Base-by-base conservation (phyloP, 768 basidiomycete genomes). In the Galerina sulciceps region DNA sequence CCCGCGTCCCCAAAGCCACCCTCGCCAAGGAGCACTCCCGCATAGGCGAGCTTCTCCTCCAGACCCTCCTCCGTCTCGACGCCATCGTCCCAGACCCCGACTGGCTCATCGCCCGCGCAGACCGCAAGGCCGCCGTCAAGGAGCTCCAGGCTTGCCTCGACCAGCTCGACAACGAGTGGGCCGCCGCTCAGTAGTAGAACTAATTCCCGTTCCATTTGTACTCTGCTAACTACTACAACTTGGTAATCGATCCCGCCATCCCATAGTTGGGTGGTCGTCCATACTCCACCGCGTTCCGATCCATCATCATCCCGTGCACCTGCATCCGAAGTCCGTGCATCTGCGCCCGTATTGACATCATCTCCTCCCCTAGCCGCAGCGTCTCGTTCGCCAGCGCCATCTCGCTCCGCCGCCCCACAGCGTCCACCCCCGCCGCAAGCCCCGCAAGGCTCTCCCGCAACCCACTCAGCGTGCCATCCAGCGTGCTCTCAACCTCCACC, bases 1-100 rank as follows among this genome's bases (percentile, higher is more conserved):
- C 70, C 13, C 55, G 61, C 13, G 52, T 69, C n/a, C 61, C 41
- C 47, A 50, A 45, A 22, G 34, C 31, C 10, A 23, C 58, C 15
- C 62, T 68, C 13, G 64, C 71, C 11, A 78, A 75, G 57, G 81
- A 83, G 57, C 80, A 79, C 57, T 58, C 71, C n/a, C 78, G 91
- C 15, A 75, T 99, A 51, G 86, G 84, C 22, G 96, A 98, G 74
- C 74, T 93, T 55, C 81, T 99, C 22, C 80, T 97, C 22, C 95
- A 97, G 70, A 82, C 87, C n/a, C 79, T 99, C 23, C 81, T 99
- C 17, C 85, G 91, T 49, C 77, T 99, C 35, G 96, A 99, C 66
- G 91, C 89, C 49, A 80, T 97, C 66, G 75, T 78, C 40, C 80
- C 93, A 17, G 90, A 93, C 44, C 77, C 79, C 37, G 82, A 85